Percentiles rank a stretch among this genome's conserved stretches.
Conservation (phyloP, 2,329 filamentous ascomycete genomes). For the Arthrobotrys megalospora region DNA sequence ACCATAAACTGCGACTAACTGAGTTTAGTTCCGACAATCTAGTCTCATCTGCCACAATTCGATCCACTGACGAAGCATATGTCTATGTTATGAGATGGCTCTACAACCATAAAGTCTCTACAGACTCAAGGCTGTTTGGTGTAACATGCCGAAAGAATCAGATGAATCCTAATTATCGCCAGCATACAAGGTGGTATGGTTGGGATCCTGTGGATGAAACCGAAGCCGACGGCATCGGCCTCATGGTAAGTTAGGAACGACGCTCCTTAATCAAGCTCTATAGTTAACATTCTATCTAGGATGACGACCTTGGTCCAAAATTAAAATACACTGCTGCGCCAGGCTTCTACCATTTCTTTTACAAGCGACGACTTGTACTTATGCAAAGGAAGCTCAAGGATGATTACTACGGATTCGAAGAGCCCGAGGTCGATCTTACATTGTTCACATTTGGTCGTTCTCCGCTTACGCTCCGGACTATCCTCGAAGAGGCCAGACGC, state of each 20-base stretch:
- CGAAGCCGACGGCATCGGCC: constrained; percentile 10
- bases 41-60: constrained; percentile 64
- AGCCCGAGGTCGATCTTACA: constrained; percentile 52
- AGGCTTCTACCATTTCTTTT: constrained; percentile 60
- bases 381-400: constrained; percentile 61
- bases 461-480: constrained; percentile 51
- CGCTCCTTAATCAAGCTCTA: neutral
- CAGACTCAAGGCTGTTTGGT: constrained; percentile 64
- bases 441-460: constrained; percentile 63
- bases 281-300: constrained; percentile 9
- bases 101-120: constrained; percentile 63
- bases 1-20: neutral
- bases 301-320: constrained; percentile 59
- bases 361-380: constrained; percentile 59
- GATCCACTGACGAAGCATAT: constrained; percentile 64
- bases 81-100: constrained; percentile 65
- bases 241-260: constrained; percentile 20
- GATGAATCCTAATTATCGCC: constrained; percentile 51
- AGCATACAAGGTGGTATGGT: constrained; percentile 48
- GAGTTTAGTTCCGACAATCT: constrained; percentile 63
- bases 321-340: constrained; percentile 62
- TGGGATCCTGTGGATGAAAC: constrained; percentile 28
- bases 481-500: constrained; percentile 61
- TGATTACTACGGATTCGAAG: constrained; percentile 47
- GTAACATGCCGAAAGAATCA: constrained; percentile 63